These are phyloP conservation scores for Plenodomus biglobosus DNA, from an alignment of 2,329 filamentous ascomycete genomes.

Conservation along the genomic window DNA sequence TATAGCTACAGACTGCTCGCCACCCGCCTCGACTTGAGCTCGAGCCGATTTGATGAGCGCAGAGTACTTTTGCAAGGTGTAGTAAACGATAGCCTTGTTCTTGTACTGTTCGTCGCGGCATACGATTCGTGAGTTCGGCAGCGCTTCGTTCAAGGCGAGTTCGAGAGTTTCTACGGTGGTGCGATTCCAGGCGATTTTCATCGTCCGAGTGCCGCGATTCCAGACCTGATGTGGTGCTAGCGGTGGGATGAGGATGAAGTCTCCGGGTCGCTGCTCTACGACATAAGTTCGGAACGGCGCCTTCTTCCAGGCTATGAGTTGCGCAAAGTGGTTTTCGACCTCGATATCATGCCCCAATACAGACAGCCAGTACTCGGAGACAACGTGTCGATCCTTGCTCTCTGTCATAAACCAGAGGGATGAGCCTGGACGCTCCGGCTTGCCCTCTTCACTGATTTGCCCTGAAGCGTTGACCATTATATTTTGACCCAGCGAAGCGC, in stretches of 20 bases:
- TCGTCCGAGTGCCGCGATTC: constrained; percentile 93
- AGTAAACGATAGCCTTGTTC: constrained; percentile 94
- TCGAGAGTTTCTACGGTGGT: constrained; percentile 90
- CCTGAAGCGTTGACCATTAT: constrained; percentile 94
- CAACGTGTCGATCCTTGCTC: constrained; percentile 83
- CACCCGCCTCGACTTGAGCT: constrained; percentile 53
- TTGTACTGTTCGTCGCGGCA: constrained; percentile 99
- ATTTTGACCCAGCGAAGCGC: constrained; percentile 91
- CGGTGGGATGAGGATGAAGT: constrained; percentile 91
- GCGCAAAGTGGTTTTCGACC: constrained; percentile 94
- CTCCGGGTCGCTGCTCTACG: constrained; percentile 85
- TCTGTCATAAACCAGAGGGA: constrained; percentile 99
- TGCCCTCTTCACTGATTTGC: constrained; percentile 65
- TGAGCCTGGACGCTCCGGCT: constrained; percentile 73
- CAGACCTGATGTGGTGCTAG: constrained; percentile 96
- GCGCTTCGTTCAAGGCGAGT: constrained; percentile 79
- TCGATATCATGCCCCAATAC: constrained; percentile 95
- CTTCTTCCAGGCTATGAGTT: constrained; percentile 92
- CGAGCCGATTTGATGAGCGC: constrained; percentile 60
- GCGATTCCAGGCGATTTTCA: constrained; percentile 98
- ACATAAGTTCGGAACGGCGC: constrained; percentile 92
- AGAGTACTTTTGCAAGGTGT: constrained; percentile 78
- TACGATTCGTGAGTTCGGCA: constrained; percentile 85
- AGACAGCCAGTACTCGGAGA: constrained; percentile 91
- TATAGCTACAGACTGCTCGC: constrained; percentile 42